phyloP scores from a whole-genome alignment of 768 basidiomycete species.

The Chalciporus chontae region DNA sequence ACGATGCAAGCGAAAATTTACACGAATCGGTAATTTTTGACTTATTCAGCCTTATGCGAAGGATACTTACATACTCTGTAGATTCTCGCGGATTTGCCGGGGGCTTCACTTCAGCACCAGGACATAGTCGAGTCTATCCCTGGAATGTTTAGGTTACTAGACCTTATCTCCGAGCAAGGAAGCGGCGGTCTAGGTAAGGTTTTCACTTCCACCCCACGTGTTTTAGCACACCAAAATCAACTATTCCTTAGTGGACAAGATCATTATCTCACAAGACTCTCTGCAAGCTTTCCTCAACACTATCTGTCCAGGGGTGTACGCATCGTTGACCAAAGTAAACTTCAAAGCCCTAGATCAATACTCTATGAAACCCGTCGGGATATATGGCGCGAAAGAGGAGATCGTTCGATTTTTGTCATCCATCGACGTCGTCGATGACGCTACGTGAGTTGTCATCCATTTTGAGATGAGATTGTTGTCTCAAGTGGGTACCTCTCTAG shows the following conservation, averaged over 20 bases:
- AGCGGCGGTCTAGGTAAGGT: conserved; percentile 49
- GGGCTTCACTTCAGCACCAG: neutral
- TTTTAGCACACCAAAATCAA: too few species aligned
- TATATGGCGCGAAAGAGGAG: conserved; percentile 54
- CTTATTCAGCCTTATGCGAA: too few species aligned
- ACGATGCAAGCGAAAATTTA: neutral
- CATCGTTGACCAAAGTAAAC: conserved; percentile 53
- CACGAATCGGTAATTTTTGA: neutral
- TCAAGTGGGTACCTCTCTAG: conserved; percentile 10
- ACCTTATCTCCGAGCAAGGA: conserved; percentile 49
- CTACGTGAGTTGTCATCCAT: conserved; percentile 33
- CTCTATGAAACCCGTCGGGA: conserved; percentile 45
- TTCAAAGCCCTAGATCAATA: conserved; percentile 49
- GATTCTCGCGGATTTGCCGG: conserved; percentile 1
- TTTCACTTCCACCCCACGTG: conserved; percentile 1
- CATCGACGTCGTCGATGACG: conserved; percentile 34
- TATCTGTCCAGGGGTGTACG: conserved; percentile 48
- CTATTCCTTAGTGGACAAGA: conserved; percentile 49
- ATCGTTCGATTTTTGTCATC: conserved; percentile 45
- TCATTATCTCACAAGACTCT: conserved; percentile 55
- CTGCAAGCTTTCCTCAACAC: conserved; percentile 46
- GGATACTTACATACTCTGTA: too few species aligned
- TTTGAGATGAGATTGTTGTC: neutral
- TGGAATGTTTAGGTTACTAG: conserved; percentile 51
- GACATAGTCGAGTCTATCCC: conserved; percentile 28